Evolutionary conservation across 2,329 filamentous ascomycete species (phyloP), one percentile per base, ranked within the genome.

Genomic region (Xylariales sp.): DNA sequence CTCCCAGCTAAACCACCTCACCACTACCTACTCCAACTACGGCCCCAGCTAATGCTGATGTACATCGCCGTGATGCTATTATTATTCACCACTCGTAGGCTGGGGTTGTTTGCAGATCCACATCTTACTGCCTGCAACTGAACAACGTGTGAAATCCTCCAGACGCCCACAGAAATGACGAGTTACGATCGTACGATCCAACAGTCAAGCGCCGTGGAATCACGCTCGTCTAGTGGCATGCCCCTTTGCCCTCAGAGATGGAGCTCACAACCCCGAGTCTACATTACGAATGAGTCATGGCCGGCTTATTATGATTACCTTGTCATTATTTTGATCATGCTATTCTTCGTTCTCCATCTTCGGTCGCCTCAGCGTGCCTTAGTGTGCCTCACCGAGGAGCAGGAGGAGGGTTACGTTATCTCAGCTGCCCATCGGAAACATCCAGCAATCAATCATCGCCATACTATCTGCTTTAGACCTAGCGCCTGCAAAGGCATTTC

Each of bases 121-220:
- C 45, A 52, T 57, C 36, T 64, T 23, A 34, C 56, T 53, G 23
- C 4, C 48, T 34, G 23, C 46, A 5, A 43, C 56, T 34, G 46
- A 61, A 45, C 23, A 56, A 30, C 16, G 53, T 12, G 39, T 56
- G 2, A 16, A 56, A 56, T 56, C 54, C 54, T 45, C 16, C 39
- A 39, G 45, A 56, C 54, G 39, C 54, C 54, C 43, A 56, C 12
- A 34, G 46, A 43, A 52, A 9, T 41, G 49, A 23, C 28, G 39
- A 28, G 59, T 30, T 34, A 53, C n/a, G 39, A 66, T 66, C 58
- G 64, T 62, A 58, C 48, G 64, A 62, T 59, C 34, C 10, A 62
- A 53, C 48, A 50, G 46, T 50, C 46, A 41, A 34, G 52, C 46
- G 23, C 32, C 46, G 18, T 50, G 54, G 28, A 6, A 46, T 59